Evolutionary conservation across 768 basidiomycete species (phyloP), one percentile per base, ranked within the genome.

Genomic region (Suillus brevipes): DNA sequence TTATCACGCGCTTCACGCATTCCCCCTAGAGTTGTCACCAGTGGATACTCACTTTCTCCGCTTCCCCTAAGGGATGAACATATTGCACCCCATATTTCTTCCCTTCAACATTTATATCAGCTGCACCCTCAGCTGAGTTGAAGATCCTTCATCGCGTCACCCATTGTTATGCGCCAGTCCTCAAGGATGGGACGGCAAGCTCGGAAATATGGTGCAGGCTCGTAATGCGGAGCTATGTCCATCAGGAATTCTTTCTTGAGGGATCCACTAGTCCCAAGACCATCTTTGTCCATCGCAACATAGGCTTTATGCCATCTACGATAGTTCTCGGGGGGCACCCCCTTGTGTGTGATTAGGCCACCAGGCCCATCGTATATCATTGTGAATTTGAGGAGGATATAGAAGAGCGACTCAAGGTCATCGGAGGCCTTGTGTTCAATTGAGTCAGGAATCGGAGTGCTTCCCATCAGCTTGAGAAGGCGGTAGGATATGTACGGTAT

Each of bases 401-500:
- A 56, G 13, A 56, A 56, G 10, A 56, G 10, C 0, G n/a, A 56
- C 34, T 56, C 6, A 12, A 56, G 55, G 36, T 56, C 12, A 3
- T 56, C n/a, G 12, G 55, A 56, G n/a, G 55, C 55, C n/a, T 3
- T 56, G 36, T 56, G 25, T 1, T 37, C 2, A 3, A 56, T 13
- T 23, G n/a, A 13, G 2, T 13, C n/a, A n/a, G 55, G 16, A 36
- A 12, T n/a, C 3, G 6, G 34, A 28, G 2, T 14, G 49, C 34
- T 1, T 56, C 55, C 55, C 20, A 36, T 34, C 55, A 56, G 5
- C 55, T 37, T 56, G 55, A 37, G 55, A 56, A 56, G 55, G 55
- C 12, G 6, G 1, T 2, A 37, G 12, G 55, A 56, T 36, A 56
- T 56, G 55, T 56, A 56, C 8, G 36, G 34, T 34, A 56, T 37